Evolutionary conservation across 2,329 filamentous ascomycete species (phyloP).

Genomic region (Aschersonia sp.): DNA sequence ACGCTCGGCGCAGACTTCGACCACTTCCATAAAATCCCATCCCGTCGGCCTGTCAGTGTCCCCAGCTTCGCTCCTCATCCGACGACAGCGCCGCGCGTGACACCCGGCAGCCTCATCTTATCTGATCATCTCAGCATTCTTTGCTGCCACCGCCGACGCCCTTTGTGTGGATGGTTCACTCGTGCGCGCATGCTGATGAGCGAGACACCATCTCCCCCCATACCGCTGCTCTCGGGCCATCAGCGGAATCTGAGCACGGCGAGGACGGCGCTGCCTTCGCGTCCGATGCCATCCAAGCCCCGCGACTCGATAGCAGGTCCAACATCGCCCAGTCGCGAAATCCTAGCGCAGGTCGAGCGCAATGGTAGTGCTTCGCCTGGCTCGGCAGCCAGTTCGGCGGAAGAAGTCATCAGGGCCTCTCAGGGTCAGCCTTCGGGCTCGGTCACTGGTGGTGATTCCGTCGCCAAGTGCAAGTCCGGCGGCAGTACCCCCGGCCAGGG

Average conservation of each 20-base stretch:
- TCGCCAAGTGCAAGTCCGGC: conserved; percentile 5
- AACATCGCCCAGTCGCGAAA: conserved; percentile 11
- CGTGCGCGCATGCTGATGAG: conserved; percentile 14
- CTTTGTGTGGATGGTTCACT: background rate
- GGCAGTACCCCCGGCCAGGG: conserved; percentile 20
- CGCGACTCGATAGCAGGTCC: conserved; percentile 11
- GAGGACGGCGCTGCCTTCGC: conserved; percentile 22
- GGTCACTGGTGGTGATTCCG: conserved; percentile 4
- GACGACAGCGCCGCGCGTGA: background rate
- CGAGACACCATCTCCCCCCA: conserved; percentile 12
- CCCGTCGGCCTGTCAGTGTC: background rate
- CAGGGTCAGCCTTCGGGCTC: conserved; percentile 16
- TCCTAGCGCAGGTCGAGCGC: conserved; percentile 6
- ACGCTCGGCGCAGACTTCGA: background rate
- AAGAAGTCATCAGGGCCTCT: conserved; percentile 9
- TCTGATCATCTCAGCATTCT: conserved; percentile 1
- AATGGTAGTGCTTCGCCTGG: conserved; percentile 13
- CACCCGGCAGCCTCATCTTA: background rate
- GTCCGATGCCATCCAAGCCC: conserved; percentile 19
- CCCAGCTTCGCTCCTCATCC: background rate
- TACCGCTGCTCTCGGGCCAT: conserved; percentile 11
- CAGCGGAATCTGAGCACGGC: conserved; percentile 15
- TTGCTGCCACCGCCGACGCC: background rate
- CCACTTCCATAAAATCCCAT: background rate
- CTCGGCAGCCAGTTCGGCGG: conserved; percentile 11